Evolutionary conservation across 371 early-diverging fungal genomes (phyloP), one percentile per base, ranked within the genome.

Genomic region (Mortierella sp.): DNA sequence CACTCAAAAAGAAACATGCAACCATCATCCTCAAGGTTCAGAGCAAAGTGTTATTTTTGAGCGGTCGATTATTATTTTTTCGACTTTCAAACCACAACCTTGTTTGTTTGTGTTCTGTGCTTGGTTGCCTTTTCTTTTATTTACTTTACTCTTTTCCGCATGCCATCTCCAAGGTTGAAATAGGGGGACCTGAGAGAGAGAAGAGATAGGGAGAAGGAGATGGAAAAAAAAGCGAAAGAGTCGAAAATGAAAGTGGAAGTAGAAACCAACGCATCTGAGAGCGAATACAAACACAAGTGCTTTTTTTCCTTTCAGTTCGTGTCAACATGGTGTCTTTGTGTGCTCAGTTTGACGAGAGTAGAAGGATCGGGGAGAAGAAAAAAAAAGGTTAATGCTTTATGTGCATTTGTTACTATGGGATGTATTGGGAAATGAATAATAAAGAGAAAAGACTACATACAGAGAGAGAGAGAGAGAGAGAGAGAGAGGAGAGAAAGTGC

Each of bases 61-160:
- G 37, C 73, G 54, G 54, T 50, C 50, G 50, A 50, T n/a, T n/a
- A 2, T 50, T 50, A n/a, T 50, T 50, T 50, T 50, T 50, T 54
- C 73, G 55, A 73, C 73, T 51, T 34, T 50, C 72, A 34, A 19
- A 24, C 48, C 31, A 34, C 14, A 70, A 50, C 72, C 21, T 51
- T 72, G 72, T 37, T 51, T 51, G 21, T 51, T n/a, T n/a, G n/a
- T n/a, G n/a, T n/a, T n/a, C n/a, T 5, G 34, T 31, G 9, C n/a
- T 9, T 24, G 13, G 14, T 69, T 69, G 9, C 54, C 3, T 24
- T n/a, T 16, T 31, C 31, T 31, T 19, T 61, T 31, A 28, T 31
- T 16, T 31, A 6, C 34, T 61, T 16, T 34, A 31, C 16, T 34
- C 8, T 14, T 34, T 6, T 61, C 61, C 61, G n/a, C 67, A 67